These are phyloP conservation scores for Acrocalymma vagum DNA, from an alignment of 2,329 filamentous ascomycete species.

Conservation along the genomic window DNA sequence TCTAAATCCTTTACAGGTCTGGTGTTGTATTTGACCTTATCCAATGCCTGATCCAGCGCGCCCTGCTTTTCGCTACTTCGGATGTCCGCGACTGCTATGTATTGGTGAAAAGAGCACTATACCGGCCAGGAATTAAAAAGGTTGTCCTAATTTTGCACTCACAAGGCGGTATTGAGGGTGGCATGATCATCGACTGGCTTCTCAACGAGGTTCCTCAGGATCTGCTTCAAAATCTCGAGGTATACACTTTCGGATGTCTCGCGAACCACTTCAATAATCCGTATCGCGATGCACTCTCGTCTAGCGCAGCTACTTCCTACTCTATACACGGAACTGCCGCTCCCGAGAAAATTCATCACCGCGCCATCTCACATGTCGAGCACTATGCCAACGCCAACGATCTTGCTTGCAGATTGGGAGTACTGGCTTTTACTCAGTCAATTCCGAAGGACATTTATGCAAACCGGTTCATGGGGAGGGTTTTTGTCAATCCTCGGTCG, in stretches of 20 bases:
- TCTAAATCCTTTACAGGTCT: no score
- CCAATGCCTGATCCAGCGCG: constrained; percentile 80
- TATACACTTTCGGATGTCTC: constrained; percentile 79
- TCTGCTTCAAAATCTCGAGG: constrained; percentile 56
- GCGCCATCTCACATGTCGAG: constrained; percentile 75
- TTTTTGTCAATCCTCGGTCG: constrained; percentile 54
- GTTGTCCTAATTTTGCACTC: constrained; percentile 79
- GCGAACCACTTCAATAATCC: constrained; percentile 87
- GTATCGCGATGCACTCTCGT: no score
- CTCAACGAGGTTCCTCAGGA: constrained; percentile 64
- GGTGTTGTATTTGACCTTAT: constrained; percentile 80
- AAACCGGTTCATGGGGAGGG: constrained; percentile 58
- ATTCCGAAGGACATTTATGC: no score
- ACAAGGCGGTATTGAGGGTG: constrained; percentile 78
- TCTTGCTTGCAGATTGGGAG: constrained; percentile 78
- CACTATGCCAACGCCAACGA: constrained; percentile 81
- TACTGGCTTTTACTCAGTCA: constrained; percentile 72
- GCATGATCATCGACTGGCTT: constrained; percentile 79
- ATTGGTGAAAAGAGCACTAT: constrained; percentile 69
- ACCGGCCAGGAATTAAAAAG: constrained; percentile 69
- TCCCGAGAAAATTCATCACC: no score
- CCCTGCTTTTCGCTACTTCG: constrained; percentile 74
- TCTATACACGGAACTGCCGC: constrained; percentile 46
- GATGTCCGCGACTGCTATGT: constrained; percentile 68
- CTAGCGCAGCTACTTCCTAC: no score